phyloP scores from a whole-genome alignment of 331 rosid genomes.

The Malus hybrid region DNA sequence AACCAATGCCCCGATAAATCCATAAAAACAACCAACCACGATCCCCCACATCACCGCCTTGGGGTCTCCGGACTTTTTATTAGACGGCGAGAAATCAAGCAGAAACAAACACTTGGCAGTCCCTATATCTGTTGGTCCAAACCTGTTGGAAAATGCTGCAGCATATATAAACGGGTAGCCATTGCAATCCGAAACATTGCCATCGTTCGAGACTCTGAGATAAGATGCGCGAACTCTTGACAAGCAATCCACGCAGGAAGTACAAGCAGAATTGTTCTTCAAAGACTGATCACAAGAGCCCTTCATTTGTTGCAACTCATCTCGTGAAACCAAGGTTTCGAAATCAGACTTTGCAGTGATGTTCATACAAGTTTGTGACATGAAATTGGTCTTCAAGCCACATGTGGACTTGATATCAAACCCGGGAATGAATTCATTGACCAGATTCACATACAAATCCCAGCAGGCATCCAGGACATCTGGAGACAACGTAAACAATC shows the following conservation, averaged over 20 bases:
- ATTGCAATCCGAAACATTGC: background rate
- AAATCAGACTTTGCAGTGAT: slow-evolving; percentile 6
- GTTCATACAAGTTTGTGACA: slow-evolving; percentile 14
- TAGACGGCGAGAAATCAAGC: background rate
- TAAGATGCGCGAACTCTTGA: background rate
- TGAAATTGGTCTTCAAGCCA: slow-evolving; percentile 6
- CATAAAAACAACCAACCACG: background rate
- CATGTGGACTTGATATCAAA: slow-evolving; percentile 7
- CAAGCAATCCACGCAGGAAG: slow-evolving; percentile 2
- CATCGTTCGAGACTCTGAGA: background rate
- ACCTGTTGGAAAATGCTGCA: slow-evolving; percentile 16
- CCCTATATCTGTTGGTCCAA: slow-evolving; percentile 17
- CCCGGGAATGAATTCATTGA: slow-evolving; percentile 2
- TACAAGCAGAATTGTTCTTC: background rate
- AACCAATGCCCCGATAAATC: slow-evolving; percentile 5
- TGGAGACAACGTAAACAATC: slow-evolving; percentile 3
- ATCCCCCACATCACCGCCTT: slow-evolving; percentile 4
- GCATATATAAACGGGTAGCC: slow-evolving; percentile 22
- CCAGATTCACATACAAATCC: background rate
- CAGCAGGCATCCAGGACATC: slow-evolving; percentile 11
- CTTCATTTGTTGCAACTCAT: slow-evolving; percentile 9
- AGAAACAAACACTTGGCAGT: slow-evolving; percentile 25
- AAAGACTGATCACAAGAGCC: slow-evolving; percentile 18
- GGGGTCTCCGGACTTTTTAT: background rate
- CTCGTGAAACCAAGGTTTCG: background rate